Base-by-base conservation (phyloP, 257 asterid species). In the Osmanthus fragrans region DNA sequence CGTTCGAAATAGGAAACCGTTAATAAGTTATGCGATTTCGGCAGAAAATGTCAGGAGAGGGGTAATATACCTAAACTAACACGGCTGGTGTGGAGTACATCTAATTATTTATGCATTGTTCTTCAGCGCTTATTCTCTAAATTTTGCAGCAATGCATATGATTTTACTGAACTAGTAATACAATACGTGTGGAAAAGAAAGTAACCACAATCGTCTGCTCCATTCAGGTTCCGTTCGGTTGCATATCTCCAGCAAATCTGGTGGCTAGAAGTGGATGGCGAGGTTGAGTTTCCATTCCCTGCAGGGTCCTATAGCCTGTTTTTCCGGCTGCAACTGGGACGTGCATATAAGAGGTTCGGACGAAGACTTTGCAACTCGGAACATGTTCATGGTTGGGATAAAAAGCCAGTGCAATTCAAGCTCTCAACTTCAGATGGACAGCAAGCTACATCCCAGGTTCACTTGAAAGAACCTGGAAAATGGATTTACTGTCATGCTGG, bases 241-340 rank as follows among this genome's bases (percentile, higher is more conserved):
- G 94, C 98, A n/a, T 95, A 93, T 80, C 98, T 95, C 83, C 98
- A 93, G 82, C 99, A 95, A 82, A 95, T 85, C 73, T 95, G 99
- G 99, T 95, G 98, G 99, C 86, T 95, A 29, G 97, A 95, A 87
- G 92, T 86, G 3, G 90, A 89, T 27, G 99, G 99, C 33, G 98
- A 93, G 76, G 85, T 95, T 0, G 97, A 91, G 36, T 95, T 95
- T 84, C 99, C 96, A 0, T 90, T 95, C 27, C 92, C 97, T 1
- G 80, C 91, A 0, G 99, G 97, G 15, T 79, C 92, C 5, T 95
- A 95, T 73, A 93, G 97, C 82, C 84, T 95, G 60, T 88, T 88
- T 49, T 95, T 93, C 89, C 74, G 98, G 79, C 80, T 93, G 70
- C 99, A 92, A 33, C 64, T 95, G 80, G 99, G 99, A 2, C 92